Conservation (phyloP, 2,329 filamentous ascomycete species). For the Bipolaris gigantea region DNA sequence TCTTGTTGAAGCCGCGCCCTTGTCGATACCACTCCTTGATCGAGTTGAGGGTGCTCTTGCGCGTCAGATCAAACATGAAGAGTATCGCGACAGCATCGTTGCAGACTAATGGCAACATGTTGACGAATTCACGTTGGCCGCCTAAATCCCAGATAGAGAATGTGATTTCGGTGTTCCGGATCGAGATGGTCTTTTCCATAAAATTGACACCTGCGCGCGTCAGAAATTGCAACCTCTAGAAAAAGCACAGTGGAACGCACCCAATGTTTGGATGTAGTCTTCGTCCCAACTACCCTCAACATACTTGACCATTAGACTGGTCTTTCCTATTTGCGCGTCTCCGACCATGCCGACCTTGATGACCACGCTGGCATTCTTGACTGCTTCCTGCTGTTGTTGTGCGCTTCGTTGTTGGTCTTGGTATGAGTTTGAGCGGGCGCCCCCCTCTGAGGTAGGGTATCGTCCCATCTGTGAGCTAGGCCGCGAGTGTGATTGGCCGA, state of each 20-base stretch:
- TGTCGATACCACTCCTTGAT: conserved; percentile 99
- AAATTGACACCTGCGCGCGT: conserved; percentile 81
- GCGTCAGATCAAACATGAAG: conserved; percentile 99
- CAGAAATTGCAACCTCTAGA: conserved; percentile 11
- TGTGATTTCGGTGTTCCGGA: conserved; percentile 98
- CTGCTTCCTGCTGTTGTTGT: conserved; percentile 42
- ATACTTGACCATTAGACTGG: conserved; percentile 99
- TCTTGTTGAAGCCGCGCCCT: conserved; percentile 98
- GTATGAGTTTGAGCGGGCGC: conserved; percentile 44
- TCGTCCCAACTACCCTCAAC: conserved; percentile 99
- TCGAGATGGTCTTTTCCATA: conserved; percentile 99
- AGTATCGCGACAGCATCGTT: conserved; percentile 98
- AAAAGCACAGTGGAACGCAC: conserved; percentile 47
- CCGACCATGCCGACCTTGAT: conserved; percentile 99
- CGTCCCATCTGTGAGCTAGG: conserved; percentile 56
- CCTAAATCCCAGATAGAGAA: conserved; percentile 99
- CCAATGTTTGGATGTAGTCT: conserved; percentile 97
- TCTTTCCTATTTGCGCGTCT: conserved; percentile 98
- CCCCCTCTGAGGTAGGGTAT: conserved; percentile 51
- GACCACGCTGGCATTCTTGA: conserved; percentile 70
- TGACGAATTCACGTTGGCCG: conserved; percentile 97
- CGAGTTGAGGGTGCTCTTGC: conserved; percentile 97
- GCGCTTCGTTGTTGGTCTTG: conserved; percentile 54
- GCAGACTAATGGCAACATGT: conserved; percentile 99
- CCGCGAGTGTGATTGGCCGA: conserved; percentile 45